These are phyloP conservation scores for Biscutella auriculata DNA, from an alignment of 441 rosid species.

Conservation along the genomic window DNA sequence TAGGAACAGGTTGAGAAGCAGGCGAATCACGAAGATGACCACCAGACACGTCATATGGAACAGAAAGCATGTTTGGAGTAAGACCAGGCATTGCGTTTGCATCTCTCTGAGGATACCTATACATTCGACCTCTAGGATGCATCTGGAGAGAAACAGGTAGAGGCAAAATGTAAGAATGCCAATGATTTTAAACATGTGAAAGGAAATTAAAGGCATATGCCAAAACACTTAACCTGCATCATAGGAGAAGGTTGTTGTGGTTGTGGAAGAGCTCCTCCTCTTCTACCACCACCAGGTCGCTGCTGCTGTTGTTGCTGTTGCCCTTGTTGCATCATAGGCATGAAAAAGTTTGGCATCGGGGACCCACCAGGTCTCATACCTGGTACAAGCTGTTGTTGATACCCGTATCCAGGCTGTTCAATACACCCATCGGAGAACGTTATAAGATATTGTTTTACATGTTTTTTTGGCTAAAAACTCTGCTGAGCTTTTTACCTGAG, in stretches of 20 bases:
- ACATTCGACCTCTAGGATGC: conserved; percentile 68
- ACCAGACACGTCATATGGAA: conserved; percentile 42
- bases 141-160: conserved; percentile 26
- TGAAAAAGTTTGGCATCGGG: conserved; percentile 40
- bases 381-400: conserved; percentile 27
- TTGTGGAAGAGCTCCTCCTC: conserved; percentile 45
- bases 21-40: conserved; percentile 24
- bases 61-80: conserved; percentile 40
- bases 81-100: conserved; percentile 32
- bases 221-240: conserved; percentile 38
- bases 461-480: not conserved
- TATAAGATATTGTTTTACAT: not conserved
- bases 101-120: conserved; percentile 52
- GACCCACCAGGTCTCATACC: conserved; percentile 32
- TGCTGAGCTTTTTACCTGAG: conserved; percentile 31
- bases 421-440: not conserved
- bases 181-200: not conserved
- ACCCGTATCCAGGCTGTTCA: conserved; percentile 22
- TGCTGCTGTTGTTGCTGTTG: conserved; percentile 62
- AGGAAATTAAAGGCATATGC: not conserved
- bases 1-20: conserved; percentile 32
- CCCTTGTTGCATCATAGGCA: conserved; percentile 60
- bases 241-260: conserved; percentile 51
- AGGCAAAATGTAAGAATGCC: not conserved
- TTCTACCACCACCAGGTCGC: conserved; percentile 57